Evolutionary conservation across 2,329 filamentous ascomycete genomes (phyloP).

Genomic region (Alternaria triticina): DNA sequence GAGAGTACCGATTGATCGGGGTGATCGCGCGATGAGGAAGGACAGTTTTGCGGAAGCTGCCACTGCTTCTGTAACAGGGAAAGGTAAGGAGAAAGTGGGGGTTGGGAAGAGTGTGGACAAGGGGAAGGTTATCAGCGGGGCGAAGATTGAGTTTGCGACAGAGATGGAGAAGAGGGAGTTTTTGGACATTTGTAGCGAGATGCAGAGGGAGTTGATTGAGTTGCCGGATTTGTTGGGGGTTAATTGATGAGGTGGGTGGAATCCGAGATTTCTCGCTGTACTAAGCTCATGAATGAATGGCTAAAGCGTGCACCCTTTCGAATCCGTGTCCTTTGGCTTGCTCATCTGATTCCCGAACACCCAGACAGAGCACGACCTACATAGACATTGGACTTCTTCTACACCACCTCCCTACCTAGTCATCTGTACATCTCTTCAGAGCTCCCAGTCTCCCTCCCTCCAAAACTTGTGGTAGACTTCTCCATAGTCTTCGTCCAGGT

Average conservation of each 20-base stretch:
- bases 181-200: conserved; percentile 45
- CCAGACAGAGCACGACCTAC: too few relatives aligned
- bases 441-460: too few relatives aligned
- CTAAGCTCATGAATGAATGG: too few relatives aligned
- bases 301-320: too few relatives aligned
- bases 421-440: too few relatives aligned
- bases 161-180: conserved; percentile 52
- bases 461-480: too few relatives aligned
- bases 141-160: conserved; percentile 53
- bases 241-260: conserved; percentile 13
- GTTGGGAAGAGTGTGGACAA: conserved; percentile 32
- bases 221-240: conserved; percentile 48
- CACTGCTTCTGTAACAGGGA: neutral
- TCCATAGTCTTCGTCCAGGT: too few relatives aligned
- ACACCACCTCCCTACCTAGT: too few relatives aligned
- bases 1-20: conserved; percentile 41
- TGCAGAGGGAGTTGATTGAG: conserved; percentile 47
- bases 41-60: conserved; percentile 22
- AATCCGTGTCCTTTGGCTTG: too few relatives aligned
- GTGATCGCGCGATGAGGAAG: conserved; percentile 21
- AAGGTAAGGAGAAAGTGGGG: conserved; percentile 14
- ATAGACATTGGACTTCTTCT: too few relatives aligned
- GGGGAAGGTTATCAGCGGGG: conserved; percentile 51
- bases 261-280: too few relatives aligned
- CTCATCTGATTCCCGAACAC: too few relatives aligned